These are phyloP conservation scores for Pelargonium nanum DNA, from an alignment of 345 rosid genomes.

Conservation along the genomic window DNA sequence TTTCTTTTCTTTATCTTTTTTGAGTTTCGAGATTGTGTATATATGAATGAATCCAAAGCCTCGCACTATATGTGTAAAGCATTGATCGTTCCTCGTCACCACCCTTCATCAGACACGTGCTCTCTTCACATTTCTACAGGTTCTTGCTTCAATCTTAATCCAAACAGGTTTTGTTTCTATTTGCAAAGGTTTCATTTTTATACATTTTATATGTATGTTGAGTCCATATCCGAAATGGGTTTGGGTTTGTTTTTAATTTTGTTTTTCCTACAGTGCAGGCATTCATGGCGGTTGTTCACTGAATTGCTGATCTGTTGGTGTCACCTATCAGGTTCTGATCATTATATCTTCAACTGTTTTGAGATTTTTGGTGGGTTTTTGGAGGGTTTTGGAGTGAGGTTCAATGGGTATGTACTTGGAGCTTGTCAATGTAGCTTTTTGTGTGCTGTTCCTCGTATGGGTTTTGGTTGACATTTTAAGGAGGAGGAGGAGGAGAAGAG, in stretches of 20 bases:
- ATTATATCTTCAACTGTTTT: background rate
- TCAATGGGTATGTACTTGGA: slow-evolving; percentile 4
- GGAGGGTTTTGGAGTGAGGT: background rate
- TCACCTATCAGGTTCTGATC: background rate
- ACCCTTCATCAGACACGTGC: background rate
- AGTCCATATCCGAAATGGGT: background rate
- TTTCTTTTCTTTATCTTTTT: too few relatives aligned
- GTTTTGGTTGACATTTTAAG: slow-evolving; percentile 3
- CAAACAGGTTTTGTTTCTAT: background rate
- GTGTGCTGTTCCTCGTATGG: slow-evolving; percentile 5
- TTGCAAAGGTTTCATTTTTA: too few relatives aligned
- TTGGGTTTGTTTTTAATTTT: background rate
- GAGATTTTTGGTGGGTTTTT: background rate
- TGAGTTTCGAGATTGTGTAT: background rate
- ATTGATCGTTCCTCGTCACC: background rate
- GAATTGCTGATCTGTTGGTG: too few relatives aligned
- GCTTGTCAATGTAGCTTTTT: slow-evolving; percentile 6
- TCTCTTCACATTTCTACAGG: background rate
- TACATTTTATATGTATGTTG: background rate
- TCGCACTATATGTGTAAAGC: background rate
- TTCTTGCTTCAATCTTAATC: background rate
- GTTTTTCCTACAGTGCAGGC: background rate
- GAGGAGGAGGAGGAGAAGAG: background rate
- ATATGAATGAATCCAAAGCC: background rate
- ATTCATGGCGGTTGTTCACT: background rate